phyloP scores from a whole-genome alignment of 2,329 filamentous ascomycete species.

The Sporothrix pallida region DNA sequence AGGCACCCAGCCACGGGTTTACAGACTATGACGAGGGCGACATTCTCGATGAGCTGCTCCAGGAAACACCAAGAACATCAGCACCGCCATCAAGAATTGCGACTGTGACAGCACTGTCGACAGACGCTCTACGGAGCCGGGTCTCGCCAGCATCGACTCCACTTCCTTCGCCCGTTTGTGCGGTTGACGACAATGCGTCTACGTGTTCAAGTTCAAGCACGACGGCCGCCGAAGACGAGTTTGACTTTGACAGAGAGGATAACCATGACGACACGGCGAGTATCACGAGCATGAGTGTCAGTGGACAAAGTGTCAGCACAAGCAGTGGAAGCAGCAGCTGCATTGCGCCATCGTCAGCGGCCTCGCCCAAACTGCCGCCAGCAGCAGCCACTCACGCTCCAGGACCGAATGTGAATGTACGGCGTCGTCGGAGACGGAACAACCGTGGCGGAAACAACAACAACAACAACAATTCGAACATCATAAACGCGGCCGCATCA shows the following conservation, averaged over 20 bases:
- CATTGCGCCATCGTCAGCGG: background rate
- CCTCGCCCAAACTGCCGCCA: background rate
- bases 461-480: background rate
- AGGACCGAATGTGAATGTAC: background rate
- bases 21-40: constrained; percentile 32
- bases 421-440: constrained; percentile 1
- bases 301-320: background rate
- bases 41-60: constrained; percentile 32
- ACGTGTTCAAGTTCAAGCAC: constrained; percentile 30
- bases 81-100: background rate
- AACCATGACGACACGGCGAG: constrained; percentile 14
- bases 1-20: background rate
- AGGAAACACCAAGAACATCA: constrained; percentile 1
- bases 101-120: background rate
- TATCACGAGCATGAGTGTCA: constrained; percentile 17
- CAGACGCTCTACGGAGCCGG: background rate
- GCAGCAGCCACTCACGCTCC: background rate
- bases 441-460: background rate
- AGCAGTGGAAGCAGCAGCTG: constrained; percentile 18
- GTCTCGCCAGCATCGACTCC: constrained; percentile 4
- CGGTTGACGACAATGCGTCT: constrained; percentile 4
- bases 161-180: background rate
- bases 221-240: constrained; percentile 3
- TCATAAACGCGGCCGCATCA: background rate
- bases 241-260: background rate